Evolutionary conservation across 176 grass and related monocot genomes (phyloP).

Genomic region (Oryza brachyantha): DNA sequence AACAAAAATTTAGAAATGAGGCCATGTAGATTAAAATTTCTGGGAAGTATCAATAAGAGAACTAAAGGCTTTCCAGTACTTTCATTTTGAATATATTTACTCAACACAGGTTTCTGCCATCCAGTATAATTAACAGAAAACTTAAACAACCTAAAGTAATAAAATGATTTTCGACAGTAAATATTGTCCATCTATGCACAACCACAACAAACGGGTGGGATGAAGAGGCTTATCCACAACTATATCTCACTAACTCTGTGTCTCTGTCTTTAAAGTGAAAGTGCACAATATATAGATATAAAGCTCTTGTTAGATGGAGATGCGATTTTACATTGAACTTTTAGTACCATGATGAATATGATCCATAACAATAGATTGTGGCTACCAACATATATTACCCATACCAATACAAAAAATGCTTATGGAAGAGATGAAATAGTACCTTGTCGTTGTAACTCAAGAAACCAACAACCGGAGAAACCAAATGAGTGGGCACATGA

Average conservation of each 20-base stretch:
- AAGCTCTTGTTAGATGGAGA: background rate
- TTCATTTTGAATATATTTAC: background rate
- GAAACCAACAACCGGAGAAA: constrained; percentile 41
- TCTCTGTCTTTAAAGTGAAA: background rate
- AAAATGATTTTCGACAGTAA: background rate
- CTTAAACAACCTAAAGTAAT: background rate
- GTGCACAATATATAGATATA: background rate
- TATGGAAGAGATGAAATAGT: background rate
- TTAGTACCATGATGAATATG: background rate
- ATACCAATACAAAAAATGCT: background rate
- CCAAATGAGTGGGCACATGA: background rate
- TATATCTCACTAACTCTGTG: background rate
- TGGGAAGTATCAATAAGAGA: background rate
- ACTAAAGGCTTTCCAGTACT: background rate
- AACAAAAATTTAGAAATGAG: background rate
- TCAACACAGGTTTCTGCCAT: background rate
- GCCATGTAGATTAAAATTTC: background rate
- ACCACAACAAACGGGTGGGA: background rate
- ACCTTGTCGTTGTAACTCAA: constrained; percentile 46
- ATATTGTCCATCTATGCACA: background rate
- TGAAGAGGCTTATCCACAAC: background rate
- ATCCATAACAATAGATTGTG: background rate
- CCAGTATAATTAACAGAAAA: background rate
- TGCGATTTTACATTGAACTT: background rate
- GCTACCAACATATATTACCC: background rate